Conservation (phyloP, 306 rosid species). For the Delonix regia region DNA sequence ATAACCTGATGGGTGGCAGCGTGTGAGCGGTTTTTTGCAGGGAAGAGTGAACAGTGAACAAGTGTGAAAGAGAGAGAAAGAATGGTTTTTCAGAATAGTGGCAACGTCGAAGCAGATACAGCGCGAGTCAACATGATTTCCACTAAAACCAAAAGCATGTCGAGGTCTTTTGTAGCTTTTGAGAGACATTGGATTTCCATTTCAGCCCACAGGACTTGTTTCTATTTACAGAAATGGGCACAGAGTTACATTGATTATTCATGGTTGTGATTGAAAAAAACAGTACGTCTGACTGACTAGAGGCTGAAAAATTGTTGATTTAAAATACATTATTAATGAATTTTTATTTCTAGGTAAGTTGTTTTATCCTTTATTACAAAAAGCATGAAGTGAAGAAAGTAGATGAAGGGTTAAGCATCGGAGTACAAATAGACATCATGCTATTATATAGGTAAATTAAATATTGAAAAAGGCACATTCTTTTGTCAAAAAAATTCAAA, state of each 20-base stretch:
- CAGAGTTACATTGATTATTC: neutral
- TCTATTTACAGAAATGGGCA: conserved; percentile 41
- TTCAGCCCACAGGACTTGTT: conserved; percentile 28
- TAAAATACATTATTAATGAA: no score
- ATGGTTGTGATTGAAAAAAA: neutral
- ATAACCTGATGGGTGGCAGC: conserved; percentile 42
- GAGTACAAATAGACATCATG: neutral
- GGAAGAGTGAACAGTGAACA: conserved; percentile 48
- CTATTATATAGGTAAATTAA: neutral
- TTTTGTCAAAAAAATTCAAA: no score
- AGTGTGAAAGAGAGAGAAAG: conserved; percentile 7
- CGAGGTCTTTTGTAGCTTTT: conserved; percentile 71
- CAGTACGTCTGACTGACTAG: no score
- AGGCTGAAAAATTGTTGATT: no score
- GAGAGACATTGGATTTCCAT: conserved; percentile 48
- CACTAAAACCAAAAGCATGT: conserved; percentile 57
- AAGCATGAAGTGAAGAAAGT: no score
- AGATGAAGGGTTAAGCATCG: no score
- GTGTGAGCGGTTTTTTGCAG: conserved; percentile 34
- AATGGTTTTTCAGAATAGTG: conserved; percentile 31
- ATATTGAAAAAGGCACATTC: no score
- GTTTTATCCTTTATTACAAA: no score
- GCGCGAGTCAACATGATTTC: conserved; percentile 70
- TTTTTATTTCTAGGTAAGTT: no score
- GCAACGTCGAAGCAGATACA: conserved; percentile 57